Evolutionary conservation across 2,329 filamentous ascomycete genomes (phyloP).

Genomic region (Didymella segeticola): DNA sequence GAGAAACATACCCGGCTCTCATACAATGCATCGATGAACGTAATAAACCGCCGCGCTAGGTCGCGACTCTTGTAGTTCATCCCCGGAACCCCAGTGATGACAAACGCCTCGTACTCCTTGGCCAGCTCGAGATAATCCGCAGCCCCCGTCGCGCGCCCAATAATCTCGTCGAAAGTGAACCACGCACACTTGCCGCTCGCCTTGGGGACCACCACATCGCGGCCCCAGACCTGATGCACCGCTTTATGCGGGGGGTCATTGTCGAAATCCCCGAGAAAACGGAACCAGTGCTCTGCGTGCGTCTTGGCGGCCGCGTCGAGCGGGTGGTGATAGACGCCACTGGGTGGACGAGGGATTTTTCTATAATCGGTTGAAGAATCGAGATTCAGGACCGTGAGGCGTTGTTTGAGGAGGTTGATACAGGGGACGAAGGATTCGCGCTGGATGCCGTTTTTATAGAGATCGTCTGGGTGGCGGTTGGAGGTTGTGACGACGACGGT

Average conservation of each 20-base stretch:
- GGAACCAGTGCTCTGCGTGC: constrained; percentile 95
- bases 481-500: constrained; percentile 95
- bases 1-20: constrained; percentile 64
- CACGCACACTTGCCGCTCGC: constrained; percentile 87
- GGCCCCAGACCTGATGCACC: constrained; percentile 87
- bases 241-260: constrained; percentile 77
- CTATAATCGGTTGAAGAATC: constrained; percentile 96
- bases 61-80: constrained; percentile 90
- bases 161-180: constrained; percentile 93
- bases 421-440: constrained; percentile 94
- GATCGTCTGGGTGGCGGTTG: constrained; percentile 92
- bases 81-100: constrained; percentile 87
- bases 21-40: constrained; percentile 96
- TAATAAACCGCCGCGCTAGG: constrained; percentile 91
- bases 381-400: constrained; percentile 88
- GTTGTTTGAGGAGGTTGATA: constrained; percentile 86
- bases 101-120: constrained; percentile 87
- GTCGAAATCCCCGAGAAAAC: constrained; percentile 85
- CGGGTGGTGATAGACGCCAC: constrained; percentile 91
- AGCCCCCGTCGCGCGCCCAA: constrained; percentile 85
- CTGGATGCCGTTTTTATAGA: constrained; percentile 98
- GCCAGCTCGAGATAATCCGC: constrained; percentile 95
- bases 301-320: constrained; percentile 77
- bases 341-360: constrained; percentile 91
- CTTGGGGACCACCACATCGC: constrained; percentile 83